Base-by-base conservation (phyloP, 2,329 filamentous ascomycete species). In the Penicillium sp. region DNA sequence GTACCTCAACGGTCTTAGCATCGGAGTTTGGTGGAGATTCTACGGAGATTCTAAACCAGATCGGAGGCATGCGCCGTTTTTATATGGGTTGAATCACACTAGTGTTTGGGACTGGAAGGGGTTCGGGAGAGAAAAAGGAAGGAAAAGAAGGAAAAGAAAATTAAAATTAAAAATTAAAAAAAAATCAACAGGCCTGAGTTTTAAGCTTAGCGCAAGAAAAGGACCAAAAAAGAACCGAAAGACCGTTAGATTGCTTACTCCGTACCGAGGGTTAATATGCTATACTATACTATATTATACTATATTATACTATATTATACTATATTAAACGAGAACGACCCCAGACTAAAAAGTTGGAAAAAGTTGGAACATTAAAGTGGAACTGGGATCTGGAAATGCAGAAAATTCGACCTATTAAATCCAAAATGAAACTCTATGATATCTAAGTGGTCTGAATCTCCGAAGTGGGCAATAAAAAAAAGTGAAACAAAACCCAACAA, bases 1-100 rank as follows among this genome's bases (percentile, higher is more conserved):
- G 47, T 61, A 38, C 56, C 49, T 10, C 49, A 47, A 36, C 52
- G 46, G 41, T 14, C 17, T 31, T 31, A 31, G 30, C 11, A 31
- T 31, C 30, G 11, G 5, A 31, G 12, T 31, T 5, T 5, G 26
- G 26, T 28, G 30, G 30, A 31, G 30, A 31, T 31, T 12, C 5
- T 22, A 22, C 14, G 53, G 40, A 44, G 43, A 26, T 41, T n/a
- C 16, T 25, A 36, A 16, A 9, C 40, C 19, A 47, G 25, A 42
- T 19, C 42, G n/a, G 38, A 40, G 22, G 14, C 14, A 40, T 36
- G 26, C 36, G 22, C 36, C 17, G 25, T 19, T 28, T 40, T 22
- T 19, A 42, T 46, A 48, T 49, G 37, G 37, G 14, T 1, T 4
- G 17, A 6, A 19, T 25, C 11, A 2, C 19, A 17, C 19, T 14